Conservation (phyloP, 2,329 filamentous ascomycete species). For the Cadophora malorum region DNA sequence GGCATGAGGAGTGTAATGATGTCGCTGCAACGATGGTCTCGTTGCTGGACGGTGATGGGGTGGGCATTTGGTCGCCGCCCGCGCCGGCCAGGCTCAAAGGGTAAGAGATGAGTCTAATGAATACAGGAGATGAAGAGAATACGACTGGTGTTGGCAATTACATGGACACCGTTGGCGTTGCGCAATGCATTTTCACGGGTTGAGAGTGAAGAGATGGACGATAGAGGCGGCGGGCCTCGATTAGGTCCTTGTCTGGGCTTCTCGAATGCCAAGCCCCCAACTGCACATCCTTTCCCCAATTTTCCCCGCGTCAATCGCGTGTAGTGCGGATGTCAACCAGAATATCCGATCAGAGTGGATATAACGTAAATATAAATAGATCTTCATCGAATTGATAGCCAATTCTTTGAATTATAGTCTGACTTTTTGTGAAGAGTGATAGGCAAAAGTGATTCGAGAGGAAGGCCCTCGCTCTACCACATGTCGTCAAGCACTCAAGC, state of each 20-base stretch:
- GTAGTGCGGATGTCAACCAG: slow-evolving; percentile 2
- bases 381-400: not conserved
- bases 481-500: not conserved
- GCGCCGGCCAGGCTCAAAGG: slow-evolving; percentile 41
- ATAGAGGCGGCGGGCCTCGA: slow-evolving; percentile 29
- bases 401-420: not conserved
- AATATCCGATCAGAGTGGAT: not conserved
- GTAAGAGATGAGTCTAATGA: slow-evolving; percentile 37
- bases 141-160: slow-evolving; percentile 35
- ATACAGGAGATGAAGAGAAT: slow-evolving; percentile 42
- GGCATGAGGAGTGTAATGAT: slow-evolving; percentile 49
- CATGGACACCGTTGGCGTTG: slow-evolving; percentile 36
- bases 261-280: slow-evolving; percentile 21
- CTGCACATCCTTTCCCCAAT: slow-evolving; percentile 11
- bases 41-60: slow-evolving; percentile 44
- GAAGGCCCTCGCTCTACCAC: not conserved
- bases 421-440: not conserved
- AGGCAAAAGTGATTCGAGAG: not conserved
- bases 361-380: not conserved
- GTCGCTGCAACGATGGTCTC: slow-evolving; percentile 37
- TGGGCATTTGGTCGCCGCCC: slow-evolving; percentile 46
- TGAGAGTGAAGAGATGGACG: slow-evolving; percentile 25
- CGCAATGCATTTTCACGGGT: slow-evolving; percentile 32
- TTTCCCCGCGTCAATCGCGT: slow-evolving; percentile 24
- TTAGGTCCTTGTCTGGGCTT: slow-evolving; percentile 22